Evolutionary conservation across 2,329 filamentous ascomycete species (phyloP).

Genomic region (Pezicula neosporulosa): DNA sequence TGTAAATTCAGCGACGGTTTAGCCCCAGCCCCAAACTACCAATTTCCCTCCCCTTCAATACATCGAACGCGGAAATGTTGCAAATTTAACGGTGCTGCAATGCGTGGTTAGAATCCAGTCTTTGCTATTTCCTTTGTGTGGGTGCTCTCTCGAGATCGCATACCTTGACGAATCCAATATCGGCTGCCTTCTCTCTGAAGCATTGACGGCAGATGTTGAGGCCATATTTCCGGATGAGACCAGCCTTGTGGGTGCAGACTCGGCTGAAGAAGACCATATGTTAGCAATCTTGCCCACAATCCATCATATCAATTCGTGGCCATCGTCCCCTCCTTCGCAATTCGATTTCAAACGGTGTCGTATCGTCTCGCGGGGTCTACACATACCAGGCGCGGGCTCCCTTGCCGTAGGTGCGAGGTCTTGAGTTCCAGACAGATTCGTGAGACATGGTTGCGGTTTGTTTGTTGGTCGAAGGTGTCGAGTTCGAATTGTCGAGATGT

Average conservation of each 20-base stretch:
- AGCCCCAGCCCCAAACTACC: conserved; percentile 3
- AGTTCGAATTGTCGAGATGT: not conserved
- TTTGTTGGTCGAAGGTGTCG: not conserved
- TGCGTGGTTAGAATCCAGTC: not conserved
- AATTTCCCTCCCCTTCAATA: conserved; percentile 10
- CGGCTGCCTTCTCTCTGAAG: conserved; percentile 71
- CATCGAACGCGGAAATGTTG: conserved; percentile 5
- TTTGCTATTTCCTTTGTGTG: too few relatives aligned
- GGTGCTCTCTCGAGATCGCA: conserved; percentile 4
- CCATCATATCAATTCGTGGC: not conserved
- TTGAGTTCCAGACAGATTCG: conserved; percentile 99
- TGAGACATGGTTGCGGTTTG: conserved; percentile 62
- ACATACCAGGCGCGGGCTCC: conserved; percentile 89
- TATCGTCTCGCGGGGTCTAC: conserved; percentile 8
- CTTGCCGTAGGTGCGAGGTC: conserved; percentile 96
- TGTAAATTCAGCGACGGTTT: too few relatives aligned
- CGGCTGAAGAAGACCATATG: conserved; percentile 47
- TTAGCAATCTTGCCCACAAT: conserved; percentile 13
- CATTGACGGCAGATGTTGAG: conserved; percentile 83
- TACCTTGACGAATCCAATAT: conserved; percentile 74
- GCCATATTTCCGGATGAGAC: conserved; percentile 99
- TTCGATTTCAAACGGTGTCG: conserved; percentile 11
- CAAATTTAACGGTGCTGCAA: conserved; percentile 23
- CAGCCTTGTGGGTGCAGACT: conserved; percentile 90
- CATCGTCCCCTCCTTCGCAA: conserved; percentile 19